phyloP scores from a whole-genome alignment of 2,329 filamentous ascomycete genomes.

The Hymenoscyphus fraxineus region DNA sequence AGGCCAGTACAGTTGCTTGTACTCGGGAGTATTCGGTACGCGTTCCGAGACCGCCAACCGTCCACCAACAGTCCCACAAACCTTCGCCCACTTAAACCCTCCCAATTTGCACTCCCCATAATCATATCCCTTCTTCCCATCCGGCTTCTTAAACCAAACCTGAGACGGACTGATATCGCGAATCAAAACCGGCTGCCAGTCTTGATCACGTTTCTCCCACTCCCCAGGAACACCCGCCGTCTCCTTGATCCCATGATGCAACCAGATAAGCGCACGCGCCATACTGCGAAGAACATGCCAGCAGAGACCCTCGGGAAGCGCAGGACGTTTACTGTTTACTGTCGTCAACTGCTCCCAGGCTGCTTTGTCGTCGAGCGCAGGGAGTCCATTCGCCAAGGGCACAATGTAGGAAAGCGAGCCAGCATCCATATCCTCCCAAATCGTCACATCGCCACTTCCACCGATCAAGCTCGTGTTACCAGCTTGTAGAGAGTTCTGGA shows the following conservation, averaged over 20 bases:
- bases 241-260: constrained; percentile 46
- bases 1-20: constrained; percentile 27
- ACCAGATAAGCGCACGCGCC: constrained; percentile 47
- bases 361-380: constrained; percentile 16
- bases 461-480: constrained; percentile 15
- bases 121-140: constrained; percentile 40
- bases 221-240: constrained; percentile 24
- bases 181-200: constrained; percentile 53
- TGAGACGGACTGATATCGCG: constrained; percentile 45
- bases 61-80: constrained; percentile 22
- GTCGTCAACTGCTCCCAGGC: constrained; percentile 26
- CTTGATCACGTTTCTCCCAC: constrained; percentile 33
- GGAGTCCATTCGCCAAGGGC: constrained; percentile 18
- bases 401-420: constrained; percentile 46
- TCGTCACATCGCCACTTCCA: constrained; percentile 33
- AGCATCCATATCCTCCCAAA: constrained; percentile 53
- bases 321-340: constrained; percentile 27
- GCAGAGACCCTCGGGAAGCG: constrained; percentile 49
- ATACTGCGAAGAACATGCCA: constrained; percentile 53
- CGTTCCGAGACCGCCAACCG: constrained; percentile 18
- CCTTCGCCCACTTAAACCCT: constrained; percentile 40
- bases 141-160: constrained; percentile 48
- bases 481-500: constrained; percentile 16
- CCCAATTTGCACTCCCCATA: constrained; percentile 55
- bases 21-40: constrained; percentile 14